Evolutionary conservation across 2,329 filamentous ascomycete species (phyloP), one percentile per base, ranked within the genome.

Genomic region (Nemania serpens): DNA sequence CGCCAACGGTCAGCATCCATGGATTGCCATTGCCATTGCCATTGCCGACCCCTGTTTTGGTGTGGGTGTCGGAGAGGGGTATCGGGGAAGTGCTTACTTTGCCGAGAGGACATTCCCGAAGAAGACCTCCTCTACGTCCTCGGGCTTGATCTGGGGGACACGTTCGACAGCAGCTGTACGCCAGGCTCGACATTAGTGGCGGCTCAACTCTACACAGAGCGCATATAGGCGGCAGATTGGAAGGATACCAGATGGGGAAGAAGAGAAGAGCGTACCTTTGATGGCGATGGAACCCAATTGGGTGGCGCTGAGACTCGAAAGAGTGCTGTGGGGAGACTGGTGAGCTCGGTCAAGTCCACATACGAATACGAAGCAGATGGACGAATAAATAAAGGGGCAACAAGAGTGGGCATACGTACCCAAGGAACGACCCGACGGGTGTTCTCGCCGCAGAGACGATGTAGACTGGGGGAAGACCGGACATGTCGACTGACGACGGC

Each of bases 31-130:
- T 47, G 20, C 20, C 12, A 34, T 50, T 53, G 39, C 15, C 18
- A 20, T 50, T 55, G 33, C n/a, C 15, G 12, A 47, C 18, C 17
- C 34, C 2, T 2, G 10, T 37, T 22, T 29, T 18, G 1, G 22
- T 9, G 54, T 13, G 15, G 15, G 65, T 39, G 41, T 41, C 17
- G 15, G 39, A 39, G 45, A 3, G 17, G 17, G 25, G 7, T 29
- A 4, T 29, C 25, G 25, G 25, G 25, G 25, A 29, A 29, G 25
- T 39, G 45, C 61, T 71, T 84, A 97, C 93, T 94, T 93, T 76
- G 94, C 95, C 62, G 93, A 96, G 72, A 99, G 86, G 69, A 99
- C 95, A 82, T 99, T 99, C 78, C 95, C 95, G 75, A 97, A 96
- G 83, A 95, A 96, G 75, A 99, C 92, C 78, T 99, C 95, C 75